A percentile compares a stretch with the other conserved stretches of the same genome.
Conservation (phyloP, 768 basidiomycete species). For the Termitomyces sp. region DNA sequence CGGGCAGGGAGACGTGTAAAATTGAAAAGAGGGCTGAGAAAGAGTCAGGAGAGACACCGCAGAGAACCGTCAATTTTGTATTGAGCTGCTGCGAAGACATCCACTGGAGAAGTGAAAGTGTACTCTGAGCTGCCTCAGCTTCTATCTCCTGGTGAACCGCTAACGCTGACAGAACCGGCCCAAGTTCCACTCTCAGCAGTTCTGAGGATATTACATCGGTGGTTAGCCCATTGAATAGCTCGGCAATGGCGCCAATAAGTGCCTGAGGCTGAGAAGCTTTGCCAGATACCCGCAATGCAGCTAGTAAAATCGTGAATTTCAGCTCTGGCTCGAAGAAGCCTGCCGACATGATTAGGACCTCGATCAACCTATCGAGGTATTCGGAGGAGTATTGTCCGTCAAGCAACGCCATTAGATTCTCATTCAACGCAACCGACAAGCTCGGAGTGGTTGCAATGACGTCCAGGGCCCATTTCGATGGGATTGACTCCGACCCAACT, state of each 20-base stretch:
- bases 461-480: slow-evolving; percentile 36
- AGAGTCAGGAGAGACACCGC: slow-evolving; percentile 39
- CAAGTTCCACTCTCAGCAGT: slow-evolving; percentile 27
- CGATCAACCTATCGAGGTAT: slow-evolving; percentile 35
- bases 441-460: slow-evolving; percentile 39
- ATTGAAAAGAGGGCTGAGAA: slow-evolving; percentile 42
- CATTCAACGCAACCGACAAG: slow-evolving; percentile 31
- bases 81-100: slow-evolving; percentile 39
- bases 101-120: slow-evolving; percentile 51
- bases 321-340: slow-evolving; percentile 23
- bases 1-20: slow-evolving; percentile 21
- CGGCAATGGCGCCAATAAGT: slow-evolving; percentile 17
- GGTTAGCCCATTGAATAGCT: slow-evolving; percentile 19
- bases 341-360: slow-evolving; percentile 19
- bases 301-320: slow-evolving; percentile 25
- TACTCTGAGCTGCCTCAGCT: slow-evolving; percentile 28
- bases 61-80: slow-evolving; percentile 38
- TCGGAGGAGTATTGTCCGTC: slow-evolving; percentile 42
- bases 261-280: not conserved
- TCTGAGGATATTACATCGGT: slow-evolving; percentile 18
- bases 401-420: slow-evolving; percentile 39
- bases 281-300: slow-evolving; percentile 25
- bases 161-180: slow-evolving; percentile 25
- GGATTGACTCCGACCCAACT: slow-evolving; percentile 28
- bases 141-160: slow-evolving; percentile 24